phyloP scores from a whole-genome alignment of 345 rosid species.

The Bruguiera gymnorhiza region DNA sequence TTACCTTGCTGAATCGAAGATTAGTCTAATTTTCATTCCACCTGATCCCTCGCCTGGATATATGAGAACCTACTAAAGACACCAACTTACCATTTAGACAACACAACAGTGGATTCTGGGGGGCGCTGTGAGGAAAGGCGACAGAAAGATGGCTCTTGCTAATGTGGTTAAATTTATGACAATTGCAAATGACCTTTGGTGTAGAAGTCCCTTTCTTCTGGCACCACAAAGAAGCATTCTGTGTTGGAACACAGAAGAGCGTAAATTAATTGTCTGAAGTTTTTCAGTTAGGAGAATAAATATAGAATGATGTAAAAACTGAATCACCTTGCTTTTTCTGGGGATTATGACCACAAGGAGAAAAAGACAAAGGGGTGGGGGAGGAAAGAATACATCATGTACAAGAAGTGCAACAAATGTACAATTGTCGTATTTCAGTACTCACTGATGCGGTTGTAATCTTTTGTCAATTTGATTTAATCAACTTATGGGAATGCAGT shows the following conservation, averaged over 20 bases:
- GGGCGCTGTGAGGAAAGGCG: neutral
- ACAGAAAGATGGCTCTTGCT: neutral
- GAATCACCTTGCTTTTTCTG: slow-evolving; percentile 21
- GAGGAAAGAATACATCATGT: slow-evolving; percentile 20
- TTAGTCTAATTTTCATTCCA: too few relatives aligned
- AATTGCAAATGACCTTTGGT: too few relatives aligned
- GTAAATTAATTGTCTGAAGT: slow-evolving; percentile 2
- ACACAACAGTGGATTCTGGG: too few relatives aligned
- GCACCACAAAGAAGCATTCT: too few relatives aligned
- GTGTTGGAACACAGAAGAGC: neutral
- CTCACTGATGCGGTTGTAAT: slow-evolving; percentile 8
- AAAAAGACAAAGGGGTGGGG: neutral
- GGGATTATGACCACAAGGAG: slow-evolving; percentile 17
- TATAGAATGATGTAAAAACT: slow-evolving; percentile 11
- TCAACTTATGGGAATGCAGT: slow-evolving; percentile 5
- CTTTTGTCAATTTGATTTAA: slow-evolving; percentile 15
- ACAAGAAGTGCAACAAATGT: slow-evolving; percentile 41
- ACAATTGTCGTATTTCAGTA: slow-evolving; percentile 40
- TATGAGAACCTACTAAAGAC: too few relatives aligned
- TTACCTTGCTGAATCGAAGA: too few relatives aligned
- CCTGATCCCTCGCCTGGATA: too few relatives aligned
- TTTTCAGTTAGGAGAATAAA: slow-evolving; percentile 9
- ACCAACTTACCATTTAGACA: too few relatives aligned
- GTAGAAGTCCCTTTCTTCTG: too few relatives aligned
- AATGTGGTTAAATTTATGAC: neutral